Conservation (phyloP, 2,329 filamentous ascomycete genomes). For the Talaromyces sp. region DNA sequence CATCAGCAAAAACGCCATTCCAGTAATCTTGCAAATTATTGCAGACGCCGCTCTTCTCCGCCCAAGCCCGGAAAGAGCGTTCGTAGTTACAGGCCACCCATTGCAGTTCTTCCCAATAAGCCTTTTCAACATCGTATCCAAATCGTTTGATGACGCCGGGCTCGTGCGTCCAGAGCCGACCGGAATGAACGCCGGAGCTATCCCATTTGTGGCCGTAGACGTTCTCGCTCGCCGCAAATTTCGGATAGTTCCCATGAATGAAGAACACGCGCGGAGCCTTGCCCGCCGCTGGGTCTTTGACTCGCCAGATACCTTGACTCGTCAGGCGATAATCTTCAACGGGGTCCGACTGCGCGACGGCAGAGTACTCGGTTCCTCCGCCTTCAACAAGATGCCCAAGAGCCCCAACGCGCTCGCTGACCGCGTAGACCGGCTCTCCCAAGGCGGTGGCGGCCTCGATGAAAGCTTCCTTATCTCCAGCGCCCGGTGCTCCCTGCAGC, state of each 20-base stretch:
- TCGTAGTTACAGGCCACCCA: conserved; percentile 35
- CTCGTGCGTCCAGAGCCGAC: conserved; percentile 29
- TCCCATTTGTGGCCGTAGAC: conserved; percentile 35
- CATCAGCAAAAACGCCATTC: conserved; percentile 21
- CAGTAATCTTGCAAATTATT: conserved; percentile 14
- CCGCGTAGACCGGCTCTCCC: conserved; percentile 29
- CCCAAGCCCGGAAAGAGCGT: conserved; percentile 29
- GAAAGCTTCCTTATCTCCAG: conserved; percentile 37
- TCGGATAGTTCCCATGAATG: conserved; percentile 38
- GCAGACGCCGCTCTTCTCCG: conserved; percentile 16
- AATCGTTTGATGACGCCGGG: conserved; percentile 29
- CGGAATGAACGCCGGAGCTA: conserved; percentile 27
- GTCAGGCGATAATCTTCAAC: conserved; percentile 30
- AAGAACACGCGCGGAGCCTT: conserved; percentile 31
- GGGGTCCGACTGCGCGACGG: conserved; percentile 35
- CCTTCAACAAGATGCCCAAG: conserved; percentile 25
- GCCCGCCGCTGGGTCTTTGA: conserved; percentile 26
- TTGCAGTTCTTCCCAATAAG: conserved; percentile 38
- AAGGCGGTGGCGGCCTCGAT: conserved; percentile 29
- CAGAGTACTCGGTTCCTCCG: conserved; percentile 26
- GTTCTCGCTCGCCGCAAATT: conserved; percentile 35
- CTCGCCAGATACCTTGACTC: conserved; percentile 27
- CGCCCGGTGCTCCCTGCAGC: conserved; percentile 32
- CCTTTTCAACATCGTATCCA: conserved; percentile 34
- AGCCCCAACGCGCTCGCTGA: conserved; percentile 30